Conservation (phyloP, 495 filamentous ascomycete species). For the Neurospora sp. region DNA sequence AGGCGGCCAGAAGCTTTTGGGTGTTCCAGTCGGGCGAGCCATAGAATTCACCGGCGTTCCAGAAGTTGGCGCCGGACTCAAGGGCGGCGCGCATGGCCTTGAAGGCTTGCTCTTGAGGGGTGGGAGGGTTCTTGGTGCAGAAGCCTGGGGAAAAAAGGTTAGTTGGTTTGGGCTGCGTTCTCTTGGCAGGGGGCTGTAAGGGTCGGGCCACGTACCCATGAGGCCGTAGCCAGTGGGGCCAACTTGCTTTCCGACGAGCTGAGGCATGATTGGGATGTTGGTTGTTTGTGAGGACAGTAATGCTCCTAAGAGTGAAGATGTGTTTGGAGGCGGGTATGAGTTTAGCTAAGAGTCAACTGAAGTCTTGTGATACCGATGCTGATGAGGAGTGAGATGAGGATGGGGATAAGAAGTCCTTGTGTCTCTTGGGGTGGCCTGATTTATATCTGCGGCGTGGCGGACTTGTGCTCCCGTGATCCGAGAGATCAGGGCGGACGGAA, state of each 20-base stretch:
- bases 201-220: slow-evolving; percentile 30
- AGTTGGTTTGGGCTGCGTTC: background rate
- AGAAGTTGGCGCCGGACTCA: slow-evolving; percentile 52
- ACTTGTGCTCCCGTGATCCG: background rate
- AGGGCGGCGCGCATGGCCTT: slow-evolving; percentile 57
- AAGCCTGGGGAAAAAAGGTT: background rate
- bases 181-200: background rate
- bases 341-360: background rate
- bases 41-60: slow-evolving; percentile 76
- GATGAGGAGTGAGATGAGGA: background rate
- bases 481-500: background rate
- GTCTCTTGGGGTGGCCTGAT: background rate
- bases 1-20: slow-evolving; percentile 48
- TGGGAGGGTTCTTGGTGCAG: background rate
- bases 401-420: background rate
- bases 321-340: background rate
- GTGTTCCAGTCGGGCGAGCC: slow-evolving; percentile 56
- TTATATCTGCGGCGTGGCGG: background rate
- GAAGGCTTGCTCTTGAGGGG: slow-evolving; percentile 32
- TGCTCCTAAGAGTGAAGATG: background rate
- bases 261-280: slow-evolving; percentile 23
- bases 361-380: background rate
- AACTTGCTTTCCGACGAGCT: slow-evolving; percentile 34
- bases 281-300: background rate
- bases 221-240: slow-evolving; percentile 42